Evolutionary conservation across 495 filamentous ascomycete genomes (phyloP).

Genomic region (Endocarpon pusillum): DNA sequence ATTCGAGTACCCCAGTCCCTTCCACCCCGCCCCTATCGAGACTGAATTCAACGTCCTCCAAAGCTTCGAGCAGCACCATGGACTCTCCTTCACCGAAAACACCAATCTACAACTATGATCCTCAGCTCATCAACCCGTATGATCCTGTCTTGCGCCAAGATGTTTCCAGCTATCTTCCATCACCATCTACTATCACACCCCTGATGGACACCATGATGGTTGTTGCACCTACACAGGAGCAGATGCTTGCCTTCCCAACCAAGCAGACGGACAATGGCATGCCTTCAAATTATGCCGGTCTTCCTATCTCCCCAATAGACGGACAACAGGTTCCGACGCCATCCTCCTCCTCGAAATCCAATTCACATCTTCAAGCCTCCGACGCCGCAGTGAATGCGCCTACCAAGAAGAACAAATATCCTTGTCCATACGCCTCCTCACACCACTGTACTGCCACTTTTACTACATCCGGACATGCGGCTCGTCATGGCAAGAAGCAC

Average conservation of each 20-base stretch:
- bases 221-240: slow-evolving; percentile 14
- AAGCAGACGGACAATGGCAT: slow-evolving; percentile 14
- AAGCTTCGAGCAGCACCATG: slow-evolving; percentile 13
- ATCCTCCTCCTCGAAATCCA: slow-evolving; percentile 2
- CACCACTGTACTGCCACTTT: slow-evolving; percentile 69
- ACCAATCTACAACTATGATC: slow-evolving; percentile 10
- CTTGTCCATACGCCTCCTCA: slow-evolving; percentile 38
- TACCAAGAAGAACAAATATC: slow-evolving; percentile 34
- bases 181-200: slow-evolving; percentile 5
- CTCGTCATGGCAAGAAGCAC: slow-evolving; percentile 93
- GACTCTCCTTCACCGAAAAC: slow-evolving; percentile 14
- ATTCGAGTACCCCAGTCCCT: slow-evolving; percentile 6
- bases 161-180: slow-evolving; percentile 2
- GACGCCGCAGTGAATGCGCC: slow-evolving; percentile 8
- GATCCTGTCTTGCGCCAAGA: slow-evolving; percentile 7
- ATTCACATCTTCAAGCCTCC: slow-evolving; percentile 8
- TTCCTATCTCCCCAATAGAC: slow-evolving; percentile 17
- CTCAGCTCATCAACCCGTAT: slow-evolving; percentile 7
- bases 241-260: slow-evolving; percentile 15
- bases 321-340: slow-evolving; percentile 9
- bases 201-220: slow-evolving; percentile 5
- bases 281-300: slow-evolving; percentile 12
- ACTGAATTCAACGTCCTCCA: slow-evolving; percentile 18
- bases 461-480: slow-evolving; percentile 89
- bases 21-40: slow-evolving; percentile 21